These are phyloP conservation scores for Raddia distichophylla DNA, from an alignment of 176 grass and related monocot genomes.

Conservation along the genomic window DNA sequence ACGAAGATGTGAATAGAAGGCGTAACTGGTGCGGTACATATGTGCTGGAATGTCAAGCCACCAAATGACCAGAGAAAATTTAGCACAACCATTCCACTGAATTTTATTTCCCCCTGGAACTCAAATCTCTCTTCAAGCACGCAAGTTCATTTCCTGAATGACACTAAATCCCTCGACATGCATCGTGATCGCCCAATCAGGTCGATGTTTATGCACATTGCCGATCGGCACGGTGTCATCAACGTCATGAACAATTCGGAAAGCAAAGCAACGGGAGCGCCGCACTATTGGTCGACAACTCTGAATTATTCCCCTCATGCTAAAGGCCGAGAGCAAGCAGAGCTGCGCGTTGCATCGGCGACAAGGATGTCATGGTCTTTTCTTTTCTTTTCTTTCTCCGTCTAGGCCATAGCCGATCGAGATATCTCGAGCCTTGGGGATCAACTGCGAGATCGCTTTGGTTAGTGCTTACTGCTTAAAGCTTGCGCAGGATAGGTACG, in stretches of 20 bases:
- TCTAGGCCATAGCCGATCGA: not conserved
- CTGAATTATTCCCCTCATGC: constrained; percentile 4
- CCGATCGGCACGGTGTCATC: constrained; percentile 1
- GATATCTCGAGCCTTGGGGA: constrained; percentile 12
- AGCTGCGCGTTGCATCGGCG: not conserved
- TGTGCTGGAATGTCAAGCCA: not conserved
- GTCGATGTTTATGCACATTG: not conserved
- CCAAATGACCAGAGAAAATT: constrained; percentile 8
- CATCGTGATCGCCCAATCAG: constrained; percentile 12
- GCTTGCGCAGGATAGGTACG: constrained; percentile 14
- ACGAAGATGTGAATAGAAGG: not conserved
- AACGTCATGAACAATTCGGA: not conserved
- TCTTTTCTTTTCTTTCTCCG: not conserved
- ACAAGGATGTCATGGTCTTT: not conserved
- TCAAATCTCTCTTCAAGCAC: not conserved
- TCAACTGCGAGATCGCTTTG: constrained; percentile 9
- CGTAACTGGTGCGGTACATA: not conserved
- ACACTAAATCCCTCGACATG: not conserved
- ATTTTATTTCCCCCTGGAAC: not conserved
- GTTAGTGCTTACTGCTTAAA: constrained; percentile 22
- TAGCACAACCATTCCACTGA: not conserved
- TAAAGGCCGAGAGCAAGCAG: constrained; percentile 15
- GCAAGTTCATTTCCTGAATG: constrained; percentile 17
- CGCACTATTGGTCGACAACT: not conserved
- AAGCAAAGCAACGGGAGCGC: constrained; percentile 11